A percentile compares a stretch with the other conserved stretches of the same genome.
phyloP scores from a whole-genome alignment of 2,329 filamentous ascomycete species.

The Penicillium sp. region DNA sequence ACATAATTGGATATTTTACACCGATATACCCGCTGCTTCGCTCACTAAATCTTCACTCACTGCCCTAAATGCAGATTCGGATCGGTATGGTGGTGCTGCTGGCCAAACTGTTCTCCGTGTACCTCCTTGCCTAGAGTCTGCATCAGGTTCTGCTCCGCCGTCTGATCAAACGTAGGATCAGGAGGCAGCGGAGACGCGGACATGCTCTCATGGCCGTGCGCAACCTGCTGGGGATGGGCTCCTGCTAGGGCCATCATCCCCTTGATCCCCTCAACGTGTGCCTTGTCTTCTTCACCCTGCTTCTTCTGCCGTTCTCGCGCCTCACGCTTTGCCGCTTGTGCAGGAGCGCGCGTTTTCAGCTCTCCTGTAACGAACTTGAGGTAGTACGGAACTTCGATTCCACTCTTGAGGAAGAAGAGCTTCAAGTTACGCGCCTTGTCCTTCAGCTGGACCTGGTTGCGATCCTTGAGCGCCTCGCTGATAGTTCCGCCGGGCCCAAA shows the following conservation, averaged over 20 bases:
- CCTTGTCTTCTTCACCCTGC: constrained; percentile 53
- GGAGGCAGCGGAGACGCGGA: constrained; percentile 44
- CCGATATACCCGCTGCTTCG: not conserved
- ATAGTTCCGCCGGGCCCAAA: constrained; percentile 81
- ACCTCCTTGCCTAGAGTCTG: constrained; percentile 50
- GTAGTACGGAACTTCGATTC: constrained; percentile 88
- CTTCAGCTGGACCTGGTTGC: constrained; percentile 89
- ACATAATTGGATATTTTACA: constrained; percentile 10
- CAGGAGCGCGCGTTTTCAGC: constrained; percentile 81
- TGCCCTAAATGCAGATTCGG: constrained; percentile 41
- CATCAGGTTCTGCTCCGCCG: constrained; percentile 49
- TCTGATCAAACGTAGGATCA: constrained; percentile 45
- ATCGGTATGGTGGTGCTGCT: constrained; percentile 36
- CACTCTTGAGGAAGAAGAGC: constrained; percentile 88
- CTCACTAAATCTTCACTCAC: constrained; percentile 17
- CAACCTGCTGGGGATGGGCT: constrained; percentile 42
- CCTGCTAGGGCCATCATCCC: constrained; percentile 54
- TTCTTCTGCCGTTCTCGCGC: constrained; percentile 53
- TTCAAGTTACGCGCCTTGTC: constrained; percentile 91
- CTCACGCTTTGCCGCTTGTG: constrained; percentile 57
- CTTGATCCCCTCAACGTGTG: constrained; percentile 53
- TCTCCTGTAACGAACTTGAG: constrained; percentile 87
- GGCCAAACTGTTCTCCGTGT: constrained; percentile 42
- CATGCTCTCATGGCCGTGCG: constrained; percentile 41
- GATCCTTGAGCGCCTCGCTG: constrained; percentile 82